Base-by-base conservation (phyloP, 495 filamentous ascomycete species). In the Podospora comata region DNA sequence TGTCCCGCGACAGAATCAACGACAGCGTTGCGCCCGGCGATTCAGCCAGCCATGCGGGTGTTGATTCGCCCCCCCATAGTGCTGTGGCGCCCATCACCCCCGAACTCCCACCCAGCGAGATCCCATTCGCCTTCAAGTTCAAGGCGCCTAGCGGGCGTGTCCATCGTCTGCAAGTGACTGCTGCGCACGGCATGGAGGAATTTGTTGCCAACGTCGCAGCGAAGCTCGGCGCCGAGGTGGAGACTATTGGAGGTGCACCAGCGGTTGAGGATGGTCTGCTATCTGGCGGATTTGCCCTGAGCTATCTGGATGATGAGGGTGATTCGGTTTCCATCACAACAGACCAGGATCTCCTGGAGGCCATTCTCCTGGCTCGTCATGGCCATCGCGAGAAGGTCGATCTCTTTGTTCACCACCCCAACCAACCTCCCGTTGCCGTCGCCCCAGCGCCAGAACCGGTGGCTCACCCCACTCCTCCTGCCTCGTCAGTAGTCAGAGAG, bases 271-370 rank as follows among this genome's bases (percentile, higher is more conserved):
- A 97, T 19, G 95, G 93, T 58, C 89, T 86, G 72, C 83, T 98
- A 32, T 87, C 89, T 44, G 83, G 87, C 55, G 95, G 95, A 27
- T 98, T 92, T 75, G 95, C 96, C 55, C 81, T 99, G 67, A 97
- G 93, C 84, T 99, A 98, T 75, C 82, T 98, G 64, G 95, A 99
- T 77, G 93, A 97, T 71, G 95, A 99, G 73, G 96, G 95, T 54
- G 95, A 99, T 75, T 93, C 94, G 9, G 95, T 99, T 23, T 97
- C 93, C 60, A 96, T 99, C 76, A 99, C 96, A 28, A 97, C 94
- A 0, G 93, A 97, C 74, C 88, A 91, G 66, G 95, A 99, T 76
- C 86, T 99, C 53, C 77, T 94, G 3, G 95, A 99, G 77, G 93
- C 95, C 4, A 93, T 99, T 67, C 80, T 87, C 15, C 86, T 97